A percentile compares a stretch with the other conserved stretches of the same genome.
phyloP scores from a whole-genome alignment of 164 flowering plant species.

The Chloranthus sessilifolius region DNA sequence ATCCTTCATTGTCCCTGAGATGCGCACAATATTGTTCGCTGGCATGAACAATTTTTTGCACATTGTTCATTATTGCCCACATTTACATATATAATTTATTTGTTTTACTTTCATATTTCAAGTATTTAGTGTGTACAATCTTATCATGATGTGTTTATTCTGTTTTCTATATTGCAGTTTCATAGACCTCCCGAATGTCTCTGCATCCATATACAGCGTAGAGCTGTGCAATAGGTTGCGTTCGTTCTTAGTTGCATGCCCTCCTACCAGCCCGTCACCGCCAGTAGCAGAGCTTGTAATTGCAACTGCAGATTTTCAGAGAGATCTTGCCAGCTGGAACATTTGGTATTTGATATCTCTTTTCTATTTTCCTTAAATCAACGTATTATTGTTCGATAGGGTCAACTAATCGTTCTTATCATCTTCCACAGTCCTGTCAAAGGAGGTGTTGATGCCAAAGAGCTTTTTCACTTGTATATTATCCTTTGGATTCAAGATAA shows the following conservation, averaged over 20 bases:
- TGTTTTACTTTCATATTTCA: no score
- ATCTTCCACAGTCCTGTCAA: conserved; percentile 54
- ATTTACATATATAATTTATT: no score
- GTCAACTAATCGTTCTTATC: background rate
- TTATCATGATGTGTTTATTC: background rate
- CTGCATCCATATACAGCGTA: conserved; percentile 80
- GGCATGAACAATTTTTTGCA: no score
- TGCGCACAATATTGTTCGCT: no score
- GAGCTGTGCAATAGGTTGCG: conserved; percentile 80
- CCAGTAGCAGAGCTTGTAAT: conserved; percentile 83
- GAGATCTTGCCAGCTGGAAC: conserved; percentile 74
- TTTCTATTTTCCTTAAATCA: background rate
- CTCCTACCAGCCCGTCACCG: conserved; percentile 82
- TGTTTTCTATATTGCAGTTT: conserved; percentile 48
- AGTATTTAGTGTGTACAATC: no score
- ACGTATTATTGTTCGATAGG: conserved; percentile 1
- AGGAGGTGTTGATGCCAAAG: conserved; percentile 94
- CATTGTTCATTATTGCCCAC: no score
- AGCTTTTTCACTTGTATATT: conserved; percentile 84
- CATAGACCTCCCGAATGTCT: conserved; percentile 80
- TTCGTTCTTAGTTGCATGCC: conserved; percentile 81
- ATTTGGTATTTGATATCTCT: conserved; percentile 42
- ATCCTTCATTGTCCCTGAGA: no score
- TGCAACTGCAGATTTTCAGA: conserved; percentile 81
- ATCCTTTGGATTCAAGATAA: conserved; percentile 88